Conservation (phyloP, 2,329 filamentous ascomycete species). For the Colletotrichum sp. region DNA sequence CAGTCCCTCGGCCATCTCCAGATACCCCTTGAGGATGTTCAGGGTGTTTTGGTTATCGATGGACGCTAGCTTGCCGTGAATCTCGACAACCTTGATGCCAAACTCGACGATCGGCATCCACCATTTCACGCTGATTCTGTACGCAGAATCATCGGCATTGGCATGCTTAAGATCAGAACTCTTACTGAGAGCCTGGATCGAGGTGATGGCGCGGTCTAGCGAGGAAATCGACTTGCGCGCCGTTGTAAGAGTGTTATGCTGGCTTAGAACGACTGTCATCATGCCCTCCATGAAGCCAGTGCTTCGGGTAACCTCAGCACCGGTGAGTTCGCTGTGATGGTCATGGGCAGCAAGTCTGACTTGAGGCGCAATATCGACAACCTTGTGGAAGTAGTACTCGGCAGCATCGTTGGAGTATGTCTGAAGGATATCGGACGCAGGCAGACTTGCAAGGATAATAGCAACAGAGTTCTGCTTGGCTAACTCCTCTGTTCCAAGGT, state of each 20-base stretch:
- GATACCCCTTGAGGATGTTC: slow-evolving; percentile 52
- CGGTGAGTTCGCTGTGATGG: slow-evolving; percentile 84
- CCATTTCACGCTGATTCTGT: slow-evolving; percentile 54
- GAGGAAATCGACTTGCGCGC: slow-evolving; percentile 39
- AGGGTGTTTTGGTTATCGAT: slow-evolving; percentile 50
- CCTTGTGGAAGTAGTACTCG: slow-evolving; percentile 80
- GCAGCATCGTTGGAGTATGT: slow-evolving; percentile 43
- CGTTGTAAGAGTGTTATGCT: slow-evolving; percentile 57
- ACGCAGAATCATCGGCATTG: slow-evolving; percentile 26
- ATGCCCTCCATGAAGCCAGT: slow-evolving; percentile 88
- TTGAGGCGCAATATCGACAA: slow-evolving; percentile 74
- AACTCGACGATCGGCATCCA: slow-evolving; percentile 71
- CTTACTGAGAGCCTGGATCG: slow-evolving; percentile 22
- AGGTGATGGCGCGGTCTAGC: slow-evolving; percentile 14
- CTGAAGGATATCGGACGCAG: slow-evolving; percentile 22
- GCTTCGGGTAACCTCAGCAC: slow-evolving; percentile 79
- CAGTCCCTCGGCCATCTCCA: slow-evolving; percentile 49
- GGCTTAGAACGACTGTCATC: slow-evolving; percentile 67
- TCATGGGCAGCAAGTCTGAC: slow-evolving; percentile 71
- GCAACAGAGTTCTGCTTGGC: slow-evolving; percentile 75
- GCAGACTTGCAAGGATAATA: slow-evolving; percentile 65
- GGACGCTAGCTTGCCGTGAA: slow-evolving; percentile 70
- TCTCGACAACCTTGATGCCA: slow-evolving; percentile 63
- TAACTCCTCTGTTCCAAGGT: slow-evolving; percentile 76
- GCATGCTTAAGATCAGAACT: neutral